Base-by-base conservation (phyloP, 805 yeast species). In the Cyberlindnera meyerae region DNA sequence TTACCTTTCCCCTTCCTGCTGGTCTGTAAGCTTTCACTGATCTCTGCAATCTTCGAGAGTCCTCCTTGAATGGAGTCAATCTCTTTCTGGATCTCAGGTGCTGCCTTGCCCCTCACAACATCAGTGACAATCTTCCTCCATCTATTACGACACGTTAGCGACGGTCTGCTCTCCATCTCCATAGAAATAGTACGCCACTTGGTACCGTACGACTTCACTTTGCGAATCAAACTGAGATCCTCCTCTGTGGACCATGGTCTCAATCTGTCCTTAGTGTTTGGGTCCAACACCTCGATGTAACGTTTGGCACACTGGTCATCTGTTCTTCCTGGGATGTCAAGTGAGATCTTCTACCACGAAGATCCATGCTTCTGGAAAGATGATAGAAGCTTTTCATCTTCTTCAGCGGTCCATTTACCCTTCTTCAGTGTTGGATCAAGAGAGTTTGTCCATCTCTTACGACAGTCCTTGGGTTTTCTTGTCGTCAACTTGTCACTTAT, bases 231-330 rank as follows among this genome's bases (percentile, higher is more conserved):
- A 40, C 63, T 60, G 27, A 82, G 59, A 55, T 89, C 97, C 56
- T 89, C 96, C 8, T 76, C 84, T 20, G 69, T 51, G 1, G 76
- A 65, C 97, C 97, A 89, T 3, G 82, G 79, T 48, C 86, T 71
- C 30, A 87, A 65, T 37, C 96, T 62, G 47, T 82, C 87, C 42
- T 77, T 77, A 8, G 88, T 82, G 36, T 65, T 62, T 6, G 97
- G 96, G 49, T 86, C 93, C 40, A 89, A 59, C 2, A 87, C 96
- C 52, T 89, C 97, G 12, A 80, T 77, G 56, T 85, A 89, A 50
- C 97, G 65, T 54, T 89, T 89, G 2, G 95, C 85, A 65, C 97
- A 89, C 63, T 89, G 97, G 58, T 88, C 96, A 52, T 88, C 96
- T 0, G 95, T 89, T 54, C 97, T 69, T 5, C 96, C 95, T 4